These are phyloP conservation scores for Aspergillus tamarii DNA, from an alignment of 2,329 filamentous ascomycete species.

Conservation along the genomic window DNA sequence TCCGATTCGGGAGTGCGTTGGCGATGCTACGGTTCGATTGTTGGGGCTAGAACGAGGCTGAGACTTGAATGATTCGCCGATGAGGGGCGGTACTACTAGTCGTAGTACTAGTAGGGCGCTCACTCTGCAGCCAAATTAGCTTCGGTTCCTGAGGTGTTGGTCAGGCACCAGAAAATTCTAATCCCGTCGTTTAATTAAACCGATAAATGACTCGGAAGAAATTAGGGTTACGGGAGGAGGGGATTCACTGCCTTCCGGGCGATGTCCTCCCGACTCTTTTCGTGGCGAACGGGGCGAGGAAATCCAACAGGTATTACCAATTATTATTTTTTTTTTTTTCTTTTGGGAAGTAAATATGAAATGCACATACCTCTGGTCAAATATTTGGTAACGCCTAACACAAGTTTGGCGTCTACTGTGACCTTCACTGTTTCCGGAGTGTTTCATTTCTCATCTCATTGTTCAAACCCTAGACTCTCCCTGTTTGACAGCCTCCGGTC, in stretches of 20 bases:
- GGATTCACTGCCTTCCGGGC: too few species aligned
- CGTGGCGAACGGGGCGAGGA: too few species aligned
- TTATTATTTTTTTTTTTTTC: too few species aligned
- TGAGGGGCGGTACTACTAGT: too few species aligned
- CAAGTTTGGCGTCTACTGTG: neutral
- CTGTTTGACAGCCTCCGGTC: neutral
- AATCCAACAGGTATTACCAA: too few species aligned
- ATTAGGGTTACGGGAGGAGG: neutral
- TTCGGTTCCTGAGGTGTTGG: slow-evolving; percentile 11
- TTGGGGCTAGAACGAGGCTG: neutral
- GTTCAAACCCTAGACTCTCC: neutral
- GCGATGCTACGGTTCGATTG: neutral
- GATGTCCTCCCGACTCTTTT: too few species aligned
- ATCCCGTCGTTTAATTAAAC: slow-evolving; percentile 1
- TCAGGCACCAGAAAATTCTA: slow-evolving; percentile 18
- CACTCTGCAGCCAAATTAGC: neutral
- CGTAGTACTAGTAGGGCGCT: too few species aligned
- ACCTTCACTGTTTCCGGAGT: neutral
- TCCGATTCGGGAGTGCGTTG: neutral
- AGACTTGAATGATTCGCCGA: neutral
- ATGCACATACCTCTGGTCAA: neutral
- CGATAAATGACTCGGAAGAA: neutral
- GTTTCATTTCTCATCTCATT: neutral
- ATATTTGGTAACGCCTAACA: neutral
- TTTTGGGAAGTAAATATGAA: too few species aligned